A percentile compares a stretch with the other conserved stretches of the same genome.
phyloP scores from a whole-genome alignment of 73 alveolate genomes.

The Paramecium bursaria region DNA sequence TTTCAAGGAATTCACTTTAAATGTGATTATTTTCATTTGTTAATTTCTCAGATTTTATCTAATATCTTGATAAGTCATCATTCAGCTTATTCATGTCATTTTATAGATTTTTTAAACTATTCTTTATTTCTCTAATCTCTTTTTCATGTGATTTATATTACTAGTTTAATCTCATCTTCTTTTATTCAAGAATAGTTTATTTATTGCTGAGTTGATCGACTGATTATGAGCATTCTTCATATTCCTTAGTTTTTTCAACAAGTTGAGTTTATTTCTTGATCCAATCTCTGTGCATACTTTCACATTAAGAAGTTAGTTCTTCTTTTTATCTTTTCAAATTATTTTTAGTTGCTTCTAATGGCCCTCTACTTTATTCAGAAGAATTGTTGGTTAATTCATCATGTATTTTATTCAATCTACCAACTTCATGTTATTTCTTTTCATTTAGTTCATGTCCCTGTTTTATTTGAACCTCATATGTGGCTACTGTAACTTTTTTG shows the following conservation, averaged over 20 bases:
- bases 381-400: constrained; percentile 91
- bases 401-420: constrained; percentile 90
- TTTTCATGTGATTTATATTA: constrained; percentile 87
- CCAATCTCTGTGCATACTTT: constrained; percentile 95
- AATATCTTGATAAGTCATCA: constrained; percentile 88
- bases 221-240: constrained; percentile 80
- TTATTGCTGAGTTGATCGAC: constrained; percentile 89
- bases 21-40: constrained; percentile 92
- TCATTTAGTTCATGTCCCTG: constrained; percentile 91
- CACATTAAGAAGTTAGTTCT: constrained; percentile 85
- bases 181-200: constrained; percentile 90
- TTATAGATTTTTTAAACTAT: constrained; percentile 90
- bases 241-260: constrained; percentile 86
- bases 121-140: constrained; percentile 92
- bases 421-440: constrained; percentile 94
- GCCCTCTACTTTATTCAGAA: constrained; percentile 94
- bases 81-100: constrained; percentile 97
- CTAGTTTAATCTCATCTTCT: constrained; percentile 91
- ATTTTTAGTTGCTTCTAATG: constrained; percentile 89
- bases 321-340: constrained; percentile 83
- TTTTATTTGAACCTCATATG: constrained; percentile 87
- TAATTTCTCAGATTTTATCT: constrained; percentile 84
- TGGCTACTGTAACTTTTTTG: constrained; percentile 90
- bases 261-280: constrained; percentile 90
- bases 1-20: constrained; percentile 92